Base-by-base conservation (phyloP, 1,284 basidiomycete species). In the Rhodotorula sp. region DNA sequence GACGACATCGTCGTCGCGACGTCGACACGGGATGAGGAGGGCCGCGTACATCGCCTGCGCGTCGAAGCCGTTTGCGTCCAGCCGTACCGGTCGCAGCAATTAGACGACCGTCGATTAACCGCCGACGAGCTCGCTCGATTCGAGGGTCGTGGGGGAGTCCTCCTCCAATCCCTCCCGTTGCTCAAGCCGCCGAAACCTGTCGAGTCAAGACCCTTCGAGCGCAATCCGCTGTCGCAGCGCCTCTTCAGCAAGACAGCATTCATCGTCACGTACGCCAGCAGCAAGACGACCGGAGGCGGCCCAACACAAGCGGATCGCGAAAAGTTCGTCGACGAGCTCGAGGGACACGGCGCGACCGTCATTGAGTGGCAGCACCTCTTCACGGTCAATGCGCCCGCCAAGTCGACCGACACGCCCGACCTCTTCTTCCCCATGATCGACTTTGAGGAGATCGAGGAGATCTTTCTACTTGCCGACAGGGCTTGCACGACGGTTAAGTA, bases 401-500 rank as follows among this genome's bases (percentile, higher is more conserved):
- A 24, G 10, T 82, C 85, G 8, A 47, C 48, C 9, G 53, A n/a
- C 3, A 10, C 58, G 30, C 68, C 64, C 13, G 3, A 30, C 30
- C 48, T 70, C 37, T 20, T 20, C 9, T 74, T 74, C 61, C 53
- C 55, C 9, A 8, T 4, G 11, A 37, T 15, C 44, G 59, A 65
- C 16, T 62, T 68, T 26, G 62, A 68, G 18, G 59, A 66, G 1
- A 64, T 80, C 44, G 83, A 87, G 18, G 84, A 86, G 22, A 82
- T 92, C 31, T 88, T 92, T 77, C 82, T 92, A 31, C 74, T 92
- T 22, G 86, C 89, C 0, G 86, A 89, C 71, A 83, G 85, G 37
- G 78, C 83, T 13, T 85, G 83, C 68, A 85, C 86, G 68, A 93
- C 90, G 70, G 84, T 88, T 7, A 94, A 93, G 78, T 91, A 86